A percentile compares a stretch with the other conserved stretches of the same genome.
phyloP scores from a whole-genome alignment of 805 yeast species.

The Schwanniomyces pseudopolymorphus region DNA sequence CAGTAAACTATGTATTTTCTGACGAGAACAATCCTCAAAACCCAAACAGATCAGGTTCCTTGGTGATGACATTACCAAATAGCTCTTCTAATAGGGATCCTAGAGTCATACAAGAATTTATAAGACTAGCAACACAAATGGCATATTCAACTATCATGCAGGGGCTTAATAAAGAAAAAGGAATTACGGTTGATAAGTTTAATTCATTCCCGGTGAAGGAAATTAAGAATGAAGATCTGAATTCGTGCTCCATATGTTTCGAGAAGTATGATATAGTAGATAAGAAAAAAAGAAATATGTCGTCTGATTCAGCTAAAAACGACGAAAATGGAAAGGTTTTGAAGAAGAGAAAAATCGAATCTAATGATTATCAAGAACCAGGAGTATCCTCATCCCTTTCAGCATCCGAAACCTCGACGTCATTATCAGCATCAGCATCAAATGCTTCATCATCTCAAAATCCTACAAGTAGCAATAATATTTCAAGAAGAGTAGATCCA shows the following conservation, averaged over 20 bases:
- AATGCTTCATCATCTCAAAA: neutral
- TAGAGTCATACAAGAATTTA: conserved; percentile 57
- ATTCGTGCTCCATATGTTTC: conserved; percentile 63
- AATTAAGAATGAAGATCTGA: conserved; percentile 4
- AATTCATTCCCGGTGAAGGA: conserved; percentile 44
- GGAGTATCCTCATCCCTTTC: neutral
- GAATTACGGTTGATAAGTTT: conserved; percentile 54
- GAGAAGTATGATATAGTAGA: conserved; percentile 37
- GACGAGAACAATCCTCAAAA: conserved; percentile 37
- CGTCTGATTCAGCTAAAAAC: conserved; percentile 3
- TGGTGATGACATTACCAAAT: conserved; percentile 67
- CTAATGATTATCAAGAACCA: neutral
- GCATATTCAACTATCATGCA: conserved; percentile 64
- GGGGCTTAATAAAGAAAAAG: conserved; percentile 47
- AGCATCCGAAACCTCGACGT: neutral
- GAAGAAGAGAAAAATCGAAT: conserved; percentile 9
- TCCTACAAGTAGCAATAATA: neutral
- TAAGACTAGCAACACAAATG: conserved; percentile 66
- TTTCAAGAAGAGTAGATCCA: neutral
- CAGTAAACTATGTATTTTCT: conserved; percentile 44
- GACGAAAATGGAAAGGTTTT: conserved; percentile 4
- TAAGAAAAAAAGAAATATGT: conserved; percentile 2
- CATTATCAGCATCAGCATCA: conserved; percentile 2
- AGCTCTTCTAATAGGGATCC: conserved; percentile 59
- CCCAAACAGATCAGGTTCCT: conserved; percentile 53